These are phyloP conservation scores for Xylariales sp. DNA, from an alignment of 2,329 filamentous ascomycete species.

Conservation along the genomic window DNA sequence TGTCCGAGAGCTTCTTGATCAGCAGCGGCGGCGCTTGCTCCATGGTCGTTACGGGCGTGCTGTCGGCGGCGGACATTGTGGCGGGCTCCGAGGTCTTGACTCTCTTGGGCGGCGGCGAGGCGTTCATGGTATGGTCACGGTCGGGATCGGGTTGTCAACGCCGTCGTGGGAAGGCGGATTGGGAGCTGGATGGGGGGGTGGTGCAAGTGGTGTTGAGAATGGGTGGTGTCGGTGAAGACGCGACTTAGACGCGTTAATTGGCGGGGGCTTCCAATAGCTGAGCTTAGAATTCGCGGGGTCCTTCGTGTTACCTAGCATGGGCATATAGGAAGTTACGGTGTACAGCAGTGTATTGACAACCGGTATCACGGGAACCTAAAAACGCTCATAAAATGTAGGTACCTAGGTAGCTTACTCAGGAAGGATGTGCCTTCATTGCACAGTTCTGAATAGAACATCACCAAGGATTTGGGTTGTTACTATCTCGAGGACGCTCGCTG, in stretches of 20 bases:
- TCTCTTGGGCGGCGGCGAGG: slow-evolving; percentile 74
- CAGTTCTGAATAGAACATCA: too few species aligned
- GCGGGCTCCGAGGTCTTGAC: slow-evolving; percentile 53
- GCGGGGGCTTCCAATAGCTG: background rate
- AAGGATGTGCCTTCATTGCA: background rate
- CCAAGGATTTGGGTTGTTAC: background rate
- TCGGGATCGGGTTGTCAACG: background rate
- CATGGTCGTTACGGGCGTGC: slow-evolving; percentile 19
- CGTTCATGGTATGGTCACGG: slow-evolving; percentile 4
- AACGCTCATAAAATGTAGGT: too few species aligned
- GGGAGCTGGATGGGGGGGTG: background rate
- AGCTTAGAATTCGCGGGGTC: too few species aligned
- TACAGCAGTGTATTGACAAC: too few species aligned
- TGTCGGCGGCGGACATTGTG: slow-evolving; percentile 29
- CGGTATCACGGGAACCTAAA: too few species aligned
- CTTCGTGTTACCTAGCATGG: too few species aligned
- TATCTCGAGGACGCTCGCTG: too few species aligned
- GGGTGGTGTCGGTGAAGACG: slow-evolving; percentile 5
- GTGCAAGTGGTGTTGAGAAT: background rate
- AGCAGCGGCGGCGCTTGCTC: slow-evolving; percentile 58
- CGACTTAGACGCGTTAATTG: slow-evolving; percentile 8
- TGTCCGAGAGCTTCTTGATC: slow-evolving; percentile 81
- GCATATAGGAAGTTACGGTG: too few species aligned
- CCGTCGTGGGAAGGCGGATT: background rate
- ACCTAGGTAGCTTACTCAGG: too few species aligned